Conservation (phyloP, 1,284 basidiomycete species). For the Cryptococcus sp. region DNA sequence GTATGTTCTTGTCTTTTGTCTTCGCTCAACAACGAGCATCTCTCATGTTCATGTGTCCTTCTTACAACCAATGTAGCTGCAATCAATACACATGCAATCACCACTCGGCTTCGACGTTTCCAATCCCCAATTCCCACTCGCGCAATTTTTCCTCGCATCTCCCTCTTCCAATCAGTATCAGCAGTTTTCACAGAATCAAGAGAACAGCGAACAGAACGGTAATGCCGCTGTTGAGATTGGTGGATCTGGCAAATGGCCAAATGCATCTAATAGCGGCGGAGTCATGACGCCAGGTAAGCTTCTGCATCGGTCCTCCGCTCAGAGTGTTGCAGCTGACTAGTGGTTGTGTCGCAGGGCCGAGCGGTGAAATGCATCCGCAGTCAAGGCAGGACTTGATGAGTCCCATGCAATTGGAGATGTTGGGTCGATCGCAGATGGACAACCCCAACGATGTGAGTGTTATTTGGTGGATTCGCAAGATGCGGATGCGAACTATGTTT, state of each 20-base stretch:
- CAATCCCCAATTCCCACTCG: constrained; percentile 41
- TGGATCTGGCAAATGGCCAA: constrained; percentile 10
- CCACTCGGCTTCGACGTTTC: constrained; percentile 41
- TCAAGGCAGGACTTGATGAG: constrained; percentile 42
- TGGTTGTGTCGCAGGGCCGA: constrained; percentile 31
- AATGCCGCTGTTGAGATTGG: constrained; percentile 4
- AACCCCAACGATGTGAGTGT: constrained; percentile 41
- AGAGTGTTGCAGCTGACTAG: background rate
- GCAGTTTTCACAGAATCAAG: too few species aligned
- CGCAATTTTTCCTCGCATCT: constrained; percentile 43
- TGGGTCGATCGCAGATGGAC: constrained; percentile 32
- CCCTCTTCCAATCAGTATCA: constrained; percentile 4
- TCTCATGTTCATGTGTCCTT: background rate
- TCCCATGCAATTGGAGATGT: constrained; percentile 48
- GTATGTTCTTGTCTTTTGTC: constrained; percentile 1
- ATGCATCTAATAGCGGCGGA: constrained; percentile 19
- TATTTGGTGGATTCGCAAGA: too few species aligned
- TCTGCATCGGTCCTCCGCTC: background rate
- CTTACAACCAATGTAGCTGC: constrained; percentile 35
- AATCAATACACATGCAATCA: constrained; percentile 53
- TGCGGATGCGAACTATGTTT: background rate
- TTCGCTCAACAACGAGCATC: background rate
- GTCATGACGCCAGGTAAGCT: constrained; percentile 44
- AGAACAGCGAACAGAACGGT: constrained; percentile 5
- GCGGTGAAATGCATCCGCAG: constrained; percentile 46